Base-by-base conservation (phyloP, 2,329 filamentous ascomycete genomes). In the Intubia oerlemansii region DNA sequence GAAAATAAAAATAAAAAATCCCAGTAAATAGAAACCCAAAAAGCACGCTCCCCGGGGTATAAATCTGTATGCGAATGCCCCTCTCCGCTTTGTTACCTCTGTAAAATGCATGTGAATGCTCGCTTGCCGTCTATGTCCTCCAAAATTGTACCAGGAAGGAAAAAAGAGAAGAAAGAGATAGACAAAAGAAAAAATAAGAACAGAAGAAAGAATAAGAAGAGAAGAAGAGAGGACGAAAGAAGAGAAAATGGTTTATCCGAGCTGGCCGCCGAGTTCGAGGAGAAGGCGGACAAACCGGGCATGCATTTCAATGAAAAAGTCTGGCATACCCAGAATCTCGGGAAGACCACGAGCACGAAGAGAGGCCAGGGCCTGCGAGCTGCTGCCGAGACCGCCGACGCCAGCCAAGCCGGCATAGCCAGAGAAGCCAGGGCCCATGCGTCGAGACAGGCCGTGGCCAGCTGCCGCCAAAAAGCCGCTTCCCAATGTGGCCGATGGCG, bases 271-370 rank as follows among this genome's bases (percentile, higher is more conserved):
- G 17, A 69, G 52, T 44, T 73, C 65, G 11, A 70, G 53, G 29
- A 75, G 49, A 23, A 76, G 51, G 41, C 60, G 57, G 16, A 75
- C 70, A 41, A 76, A 76, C 36, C 59, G 57, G 22, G 57, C 52
- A 44, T 76, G 70, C 34, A 76, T 48, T 49, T 73, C 62, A 32
- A 75, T 63, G 38, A 76, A 76, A 41, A 76, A 70, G 42, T 75
- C 69, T 5, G 70, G 67, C 39, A 66, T 52, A 13, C 70, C 70
- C 17, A 73, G 65, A 23, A 76, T 52, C 47, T 76, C 70, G 1
- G 70, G 66, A 27, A 76, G 49, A 3, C 70, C 68, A 23, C 66
- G 59, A 22, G 66, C 58, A 38, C 62, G 67, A 24, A 62, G 53
- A 14, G 59, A 54, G 16, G 66, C 57, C n/a, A 14, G 15, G 10